These are phyloP conservation scores for Sequoiadendron giganteum DNA, from an alignment of 75 land plant genomes.

Conservation along the genomic window DNA sequence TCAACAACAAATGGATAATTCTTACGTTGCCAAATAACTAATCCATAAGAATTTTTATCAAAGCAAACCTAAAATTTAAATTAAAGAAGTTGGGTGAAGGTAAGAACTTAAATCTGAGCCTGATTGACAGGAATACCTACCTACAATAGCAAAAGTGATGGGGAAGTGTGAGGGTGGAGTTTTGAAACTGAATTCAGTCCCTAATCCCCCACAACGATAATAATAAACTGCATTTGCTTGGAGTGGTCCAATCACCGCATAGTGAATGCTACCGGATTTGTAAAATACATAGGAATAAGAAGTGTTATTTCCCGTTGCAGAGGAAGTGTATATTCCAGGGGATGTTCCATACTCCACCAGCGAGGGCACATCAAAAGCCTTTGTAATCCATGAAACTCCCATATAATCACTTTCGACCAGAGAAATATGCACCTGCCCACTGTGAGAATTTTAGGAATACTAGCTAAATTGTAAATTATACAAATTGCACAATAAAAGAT, in stretches of 20 bases:
- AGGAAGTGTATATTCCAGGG: conserved; percentile 24
- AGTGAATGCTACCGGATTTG: conserved; percentile 65
- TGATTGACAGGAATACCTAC: conserved; percentile 23
- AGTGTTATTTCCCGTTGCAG: conserved; percentile 15
- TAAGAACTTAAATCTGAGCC: background rate
- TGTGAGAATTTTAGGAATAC: too few species aligned
- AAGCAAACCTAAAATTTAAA: background rate
- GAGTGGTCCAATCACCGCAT: conserved; percentile 69
- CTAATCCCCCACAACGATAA: conserved; percentile 52
- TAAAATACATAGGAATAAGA: conserved; percentile 54
- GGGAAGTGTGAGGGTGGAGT: conserved; percentile 68
- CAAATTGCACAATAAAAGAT: too few species aligned
- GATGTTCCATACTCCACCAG: conserved; percentile 33
- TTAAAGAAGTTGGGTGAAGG: background rate
- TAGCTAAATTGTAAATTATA: too few species aligned
- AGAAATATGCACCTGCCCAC: conserved; percentile 33
- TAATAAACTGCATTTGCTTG: conserved; percentile 50
- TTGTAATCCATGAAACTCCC: conserved; percentile 32
- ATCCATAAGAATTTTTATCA: too few species aligned
- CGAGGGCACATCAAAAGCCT: conserved; percentile 6
- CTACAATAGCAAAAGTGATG: conserved; percentile 64
- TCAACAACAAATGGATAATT: too few species aligned
- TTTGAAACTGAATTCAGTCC: conserved; percentile 50
- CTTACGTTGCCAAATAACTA: too few species aligned
- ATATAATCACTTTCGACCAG: background rate